These are phyloP conservation scores for Mortierella sp. DNA, from an alignment of 371 early-diverging fungal genomes.

Conservation along the genomic window DNA sequence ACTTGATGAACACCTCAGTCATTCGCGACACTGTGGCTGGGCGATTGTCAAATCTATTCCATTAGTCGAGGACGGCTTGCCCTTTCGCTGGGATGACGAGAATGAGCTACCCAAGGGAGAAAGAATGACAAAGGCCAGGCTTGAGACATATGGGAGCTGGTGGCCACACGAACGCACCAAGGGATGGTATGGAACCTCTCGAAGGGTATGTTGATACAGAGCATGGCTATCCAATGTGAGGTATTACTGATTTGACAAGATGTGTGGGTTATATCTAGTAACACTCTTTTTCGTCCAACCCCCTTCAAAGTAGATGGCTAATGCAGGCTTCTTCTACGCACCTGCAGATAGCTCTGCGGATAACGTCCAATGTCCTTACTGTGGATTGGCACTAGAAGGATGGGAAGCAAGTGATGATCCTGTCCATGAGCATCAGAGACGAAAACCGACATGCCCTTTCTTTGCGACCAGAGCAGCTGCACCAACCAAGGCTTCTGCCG, in stretches of 20 bases:
- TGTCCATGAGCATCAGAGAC: conserved; percentile 52
- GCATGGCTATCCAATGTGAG: background rate
- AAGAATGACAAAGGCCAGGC: conserved; percentile 48
- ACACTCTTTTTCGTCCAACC: background rate
- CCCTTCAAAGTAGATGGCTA: conserved; percentile 54
- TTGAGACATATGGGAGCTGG: conserved; percentile 55
- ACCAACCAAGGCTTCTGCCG: conserved; percentile 58
- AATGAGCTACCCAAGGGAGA: conserved; percentile 43
- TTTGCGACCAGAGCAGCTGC: conserved; percentile 46
- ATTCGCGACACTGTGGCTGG: conserved; percentile 44
- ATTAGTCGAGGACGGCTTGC: conserved; percentile 15
- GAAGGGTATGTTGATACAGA: conserved; percentile 22
- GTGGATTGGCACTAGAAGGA: conserved; percentile 54
- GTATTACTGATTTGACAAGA: background rate
- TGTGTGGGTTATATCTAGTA: background rate
- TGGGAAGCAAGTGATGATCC: conserved; percentile 62
- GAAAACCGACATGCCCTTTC: conserved; percentile 45
- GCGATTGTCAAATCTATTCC: conserved; percentile 36
- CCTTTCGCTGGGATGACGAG: conserved; percentile 47
- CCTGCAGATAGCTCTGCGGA: conserved; percentile 53
- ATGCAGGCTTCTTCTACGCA: conserved; percentile 57
- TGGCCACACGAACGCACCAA: conserved; percentile 53
- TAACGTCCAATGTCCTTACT: conserved; percentile 56
- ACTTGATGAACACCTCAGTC: conserved; percentile 34
- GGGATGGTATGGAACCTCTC: conserved; percentile 49